Evolutionary conservation across 345 rosid genomes (phyloP).

Genomic region (Cardamine occulta): DNA sequence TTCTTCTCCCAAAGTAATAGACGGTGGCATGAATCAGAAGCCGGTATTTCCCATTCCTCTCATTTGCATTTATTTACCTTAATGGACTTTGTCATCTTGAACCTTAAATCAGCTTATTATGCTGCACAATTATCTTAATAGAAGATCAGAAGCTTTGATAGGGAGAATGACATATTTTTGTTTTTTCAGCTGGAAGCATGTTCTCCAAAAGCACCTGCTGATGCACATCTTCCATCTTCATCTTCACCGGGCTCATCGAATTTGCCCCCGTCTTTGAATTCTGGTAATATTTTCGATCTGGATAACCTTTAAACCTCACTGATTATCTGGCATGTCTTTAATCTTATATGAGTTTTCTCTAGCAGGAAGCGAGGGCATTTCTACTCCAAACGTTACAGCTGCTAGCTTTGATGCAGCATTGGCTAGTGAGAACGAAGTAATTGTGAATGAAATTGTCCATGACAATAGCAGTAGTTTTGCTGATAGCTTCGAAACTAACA

Average conservation of each 20-base stretch:
- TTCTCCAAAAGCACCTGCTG: slow-evolving; percentile 35
- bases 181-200: slow-evolving; percentile 26
- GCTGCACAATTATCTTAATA: slow-evolving; percentile 32
- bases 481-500: slow-evolving; percentile 48
- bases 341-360: slow-evolving; percentile 19
- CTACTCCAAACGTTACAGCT: slow-evolving; percentile 30
- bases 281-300: slow-evolving; percentile 30
- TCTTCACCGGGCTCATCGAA: slow-evolving; percentile 40
- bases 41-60: slow-evolving; percentile 55
- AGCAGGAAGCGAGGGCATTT: slow-evolving; percentile 31
- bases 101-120: slow-evolving; percentile 1
- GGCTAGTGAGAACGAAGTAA: slow-evolving; percentile 75
- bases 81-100: neutral
- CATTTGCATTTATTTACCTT: slow-evolving; percentile 5
- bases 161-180: slow-evolving; percentile 6
- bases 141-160: neutral
- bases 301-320: slow-evolving; percentile 21
- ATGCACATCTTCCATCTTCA: slow-evolving; percentile 42
- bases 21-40: slow-evolving; percentile 57
- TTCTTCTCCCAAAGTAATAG: slow-evolving; percentile 64
- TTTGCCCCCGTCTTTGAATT: slow-evolving; percentile 37
- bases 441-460: slow-evolving; percentile 82
- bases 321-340: slow-evolving; percentile 14
- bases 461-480: slow-evolving; percentile 52
- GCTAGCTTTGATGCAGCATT: slow-evolving; percentile 40